phyloP scores from a whole-genome alignment of 371 early-diverging fungal species.

The Mucor ambiguus region DNA sequence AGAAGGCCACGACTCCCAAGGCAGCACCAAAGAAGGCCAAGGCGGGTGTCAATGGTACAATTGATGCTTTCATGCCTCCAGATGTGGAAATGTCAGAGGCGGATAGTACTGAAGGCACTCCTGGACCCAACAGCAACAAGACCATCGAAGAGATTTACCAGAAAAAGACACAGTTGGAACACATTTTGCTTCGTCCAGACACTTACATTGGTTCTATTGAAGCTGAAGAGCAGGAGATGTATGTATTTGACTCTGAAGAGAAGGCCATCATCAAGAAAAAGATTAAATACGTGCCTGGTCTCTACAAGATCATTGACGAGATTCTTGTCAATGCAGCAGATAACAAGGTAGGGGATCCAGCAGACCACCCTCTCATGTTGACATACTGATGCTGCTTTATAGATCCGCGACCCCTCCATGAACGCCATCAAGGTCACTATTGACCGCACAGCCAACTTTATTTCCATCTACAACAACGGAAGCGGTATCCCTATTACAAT shows the following conservation, averaged over 20 bases:
- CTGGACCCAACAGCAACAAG: constrained; percentile 30
- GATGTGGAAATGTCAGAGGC: constrained; percentile 13
- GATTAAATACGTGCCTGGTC: constrained; percentile 93
- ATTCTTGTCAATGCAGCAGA: constrained; percentile 99
- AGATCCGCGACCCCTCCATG: constrained; percentile 96
- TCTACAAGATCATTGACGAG: constrained; percentile 99
- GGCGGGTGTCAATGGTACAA: not conserved
- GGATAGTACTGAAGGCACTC: not conserved
- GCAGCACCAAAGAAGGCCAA: not conserved
- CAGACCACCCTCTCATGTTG: not conserved
- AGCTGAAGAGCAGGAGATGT: constrained; percentile 82
- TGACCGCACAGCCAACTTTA: constrained; percentile 76
- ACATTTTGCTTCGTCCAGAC: constrained; percentile 98
- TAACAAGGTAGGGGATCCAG: constrained; percentile 68
- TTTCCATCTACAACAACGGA: constrained; percentile 98
- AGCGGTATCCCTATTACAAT: constrained; percentile 97
- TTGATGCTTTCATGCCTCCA: not conserved
- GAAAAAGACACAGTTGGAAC: constrained; percentile 99
- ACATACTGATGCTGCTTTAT: not conserved
- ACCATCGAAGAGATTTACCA: constrained; percentile 97
- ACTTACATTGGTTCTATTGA: constrained; percentile 99
- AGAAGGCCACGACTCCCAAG: constrained; percentile 10
- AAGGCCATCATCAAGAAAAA: constrained; percentile 72
- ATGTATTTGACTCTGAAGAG: constrained; percentile 77
- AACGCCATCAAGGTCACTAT: constrained; percentile 92